Base-by-base conservation (phyloP, 805 yeast species). In the Saturnispora mendoncae region DNA sequence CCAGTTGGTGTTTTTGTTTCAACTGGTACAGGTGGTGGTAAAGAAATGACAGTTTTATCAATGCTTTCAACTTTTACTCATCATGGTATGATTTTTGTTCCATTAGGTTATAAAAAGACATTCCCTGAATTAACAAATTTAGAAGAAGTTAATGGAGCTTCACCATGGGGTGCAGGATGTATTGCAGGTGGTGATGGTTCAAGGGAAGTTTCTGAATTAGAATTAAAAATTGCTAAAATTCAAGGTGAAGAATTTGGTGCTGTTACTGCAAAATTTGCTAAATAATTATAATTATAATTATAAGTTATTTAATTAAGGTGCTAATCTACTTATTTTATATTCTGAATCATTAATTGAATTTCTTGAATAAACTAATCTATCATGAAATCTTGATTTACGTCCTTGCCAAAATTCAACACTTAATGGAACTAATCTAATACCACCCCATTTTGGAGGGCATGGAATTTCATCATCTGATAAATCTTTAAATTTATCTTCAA, bases 381-480 rank as follows among this genome's bases (percentile, higher is more conserved):
- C 98, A 60, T 92, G 98, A 39, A 90, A 67, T 59, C 98, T 74
- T 55, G 84, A 80, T 45, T 73, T 69, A 48, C 98, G 77, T 14
- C 98, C 98, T 65, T 92, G 98, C 97, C 97, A 92, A 57, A 90
- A 92, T 64, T 92, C 98, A 50, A 90, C 73, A 56, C 86, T 95
- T 35, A 84, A 64, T 4, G 98, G 98, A 32, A 82, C 77, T 14
- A 92, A 70, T 55, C 95, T 72, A 38, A 92, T 58, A 0, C 98
- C 98, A 41, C 97, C 98, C 98, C 98, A 92, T 58, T 67, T 80
- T 27, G 84, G 88, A 13, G 98, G 98, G 49, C 94, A 82, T 23
- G 94, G 94, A 33, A 92, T 76, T 29, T 78, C 77, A 27, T 74
- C 74, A 39, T 72, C 81, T 29, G 50, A 48, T 7, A 47, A 29